A percentile compares a stretch with the other conserved stretches of the same genome.
phyloP scores from a whole-genome alignment of 208 protist species.

The Leishmania gerbilli region DNA sequence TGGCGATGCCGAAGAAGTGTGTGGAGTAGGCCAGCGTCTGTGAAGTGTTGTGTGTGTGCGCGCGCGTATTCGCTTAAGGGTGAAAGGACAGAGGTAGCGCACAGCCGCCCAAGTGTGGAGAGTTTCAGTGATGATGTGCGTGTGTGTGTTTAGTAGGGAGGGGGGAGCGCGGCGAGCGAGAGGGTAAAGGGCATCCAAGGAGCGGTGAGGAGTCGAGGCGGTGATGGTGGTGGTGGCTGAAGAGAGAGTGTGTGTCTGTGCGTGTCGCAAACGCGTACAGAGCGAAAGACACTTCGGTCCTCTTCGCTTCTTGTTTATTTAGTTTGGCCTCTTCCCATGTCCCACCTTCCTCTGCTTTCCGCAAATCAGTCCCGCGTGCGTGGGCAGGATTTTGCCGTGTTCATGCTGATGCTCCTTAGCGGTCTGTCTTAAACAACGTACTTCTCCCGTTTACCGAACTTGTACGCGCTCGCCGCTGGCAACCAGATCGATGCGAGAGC shows the following conservation, averaged over 20 bases:
- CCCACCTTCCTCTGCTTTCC: not conserved
- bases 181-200: not conserved
- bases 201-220: not conserved
- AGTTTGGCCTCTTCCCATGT: not conserved
- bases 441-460: not conserved
- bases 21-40: not conserved
- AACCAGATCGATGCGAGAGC: not conserved
- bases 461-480: not conserved
- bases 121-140: not conserved
- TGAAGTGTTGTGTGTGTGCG: not conserved
- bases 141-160: not conserved
- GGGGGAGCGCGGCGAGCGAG: not conserved
- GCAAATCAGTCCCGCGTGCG: not conserved
- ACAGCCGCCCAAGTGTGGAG: not conserved
- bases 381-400: not conserved
- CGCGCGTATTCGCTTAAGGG: not conserved
- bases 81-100: not conserved
- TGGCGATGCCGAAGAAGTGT: not conserved
- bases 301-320: not conserved
- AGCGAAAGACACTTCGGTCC: not conserved
- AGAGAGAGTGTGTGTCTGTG: not conserved
- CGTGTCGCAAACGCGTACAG: not conserved
- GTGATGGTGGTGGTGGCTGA: no score
- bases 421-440: not conserved
- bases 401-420: not conserved